These are phyloP conservation scores for Clohesyomyces aquaticus DNA, from an alignment of 495 filamentous ascomycete genomes.

Conservation along the genomic window DNA sequence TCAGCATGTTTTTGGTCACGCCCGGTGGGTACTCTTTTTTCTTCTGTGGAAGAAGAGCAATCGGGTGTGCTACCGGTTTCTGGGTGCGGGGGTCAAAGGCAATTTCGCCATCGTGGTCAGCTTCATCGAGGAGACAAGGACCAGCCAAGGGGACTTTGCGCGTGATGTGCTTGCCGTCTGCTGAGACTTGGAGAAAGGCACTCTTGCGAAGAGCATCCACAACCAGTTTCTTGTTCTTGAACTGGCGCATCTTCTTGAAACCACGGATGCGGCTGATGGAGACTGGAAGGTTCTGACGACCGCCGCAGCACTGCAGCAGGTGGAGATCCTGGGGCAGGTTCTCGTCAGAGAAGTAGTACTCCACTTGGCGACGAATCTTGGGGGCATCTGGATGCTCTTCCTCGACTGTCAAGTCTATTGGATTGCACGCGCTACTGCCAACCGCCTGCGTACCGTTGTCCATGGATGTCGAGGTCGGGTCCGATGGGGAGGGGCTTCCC, in stretches of 20 bases:
- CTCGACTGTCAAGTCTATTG: neutral
- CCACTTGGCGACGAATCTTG: conserved; percentile 43
- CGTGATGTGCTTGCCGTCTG: conserved; percentile 40
- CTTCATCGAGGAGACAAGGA: conserved; percentile 19
- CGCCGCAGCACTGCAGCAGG: conserved; percentile 42
- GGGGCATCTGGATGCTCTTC: conserved; percentile 37
- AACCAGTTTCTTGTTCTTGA: conserved; percentile 37
- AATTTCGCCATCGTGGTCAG: conserved; percentile 25
- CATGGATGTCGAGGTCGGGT: neutral
- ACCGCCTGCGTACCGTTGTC: neutral
- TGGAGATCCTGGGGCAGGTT: conserved; percentile 46
- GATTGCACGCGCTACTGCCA: neutral
- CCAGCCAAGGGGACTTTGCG: conserved; percentile 39
- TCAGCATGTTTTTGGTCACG: conserved; percentile 38
- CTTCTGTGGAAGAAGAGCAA: conserved; percentile 17
- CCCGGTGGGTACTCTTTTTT: conserved; percentile 30
- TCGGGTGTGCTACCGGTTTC: neutral
- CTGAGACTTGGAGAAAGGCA: conserved; percentile 43
- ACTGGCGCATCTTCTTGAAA: conserved; percentile 48
- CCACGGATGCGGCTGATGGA: conserved; percentile 43
- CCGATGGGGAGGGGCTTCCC: too few species aligned
- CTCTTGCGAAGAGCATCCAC: conserved; percentile 40
- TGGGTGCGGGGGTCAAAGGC: conserved; percentile 30
- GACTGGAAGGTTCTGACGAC: conserved; percentile 43
- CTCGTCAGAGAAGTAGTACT: conserved; percentile 52